These are phyloP conservation scores for Phytophthora palmivora DNA, from an alignment of 352 stramenopile genomes.

Conservation along the genomic window DNA sequence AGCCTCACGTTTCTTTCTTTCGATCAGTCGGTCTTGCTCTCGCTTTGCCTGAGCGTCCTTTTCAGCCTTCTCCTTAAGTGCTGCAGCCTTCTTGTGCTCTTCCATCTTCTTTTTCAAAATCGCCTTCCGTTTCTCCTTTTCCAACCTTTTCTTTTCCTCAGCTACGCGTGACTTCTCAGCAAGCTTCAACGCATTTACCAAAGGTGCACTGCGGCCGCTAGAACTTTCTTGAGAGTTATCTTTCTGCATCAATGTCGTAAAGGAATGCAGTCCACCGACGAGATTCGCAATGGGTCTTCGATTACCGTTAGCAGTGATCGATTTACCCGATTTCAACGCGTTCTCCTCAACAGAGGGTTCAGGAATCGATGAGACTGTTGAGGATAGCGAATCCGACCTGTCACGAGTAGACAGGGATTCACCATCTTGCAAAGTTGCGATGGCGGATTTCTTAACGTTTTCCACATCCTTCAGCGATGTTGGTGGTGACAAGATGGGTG, in stretches of 20 bases:
- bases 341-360: constrained; percentile 41
- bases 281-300: constrained; percentile 66
- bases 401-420: constrained; percentile 6
- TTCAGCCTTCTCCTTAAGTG: constrained; percentile 80
- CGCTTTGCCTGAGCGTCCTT: constrained; percentile 70
- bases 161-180: constrained; percentile 67
- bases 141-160: constrained; percentile 74
- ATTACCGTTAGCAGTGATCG: constrained; percentile 13
- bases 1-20: constrained; percentile 73
- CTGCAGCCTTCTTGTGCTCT: constrained; percentile 72
- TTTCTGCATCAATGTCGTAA: constrained; percentile 74
- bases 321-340: constrained; percentile 24
- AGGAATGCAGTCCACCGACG: constrained; percentile 76
- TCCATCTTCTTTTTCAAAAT: constrained; percentile 76
- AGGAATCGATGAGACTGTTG: constrained; percentile 62
- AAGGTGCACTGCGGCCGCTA: constrained; percentile 47
- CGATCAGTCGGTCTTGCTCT: constrained; percentile 68
- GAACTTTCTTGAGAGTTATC: constrained; percentile 41
- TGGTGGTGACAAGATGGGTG: neutral
- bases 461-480: neutral
- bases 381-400: constrained; percentile 56
- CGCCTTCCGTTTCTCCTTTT: constrained; percentile 71
- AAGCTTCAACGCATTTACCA: constrained; percentile 76
- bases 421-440: neutral
- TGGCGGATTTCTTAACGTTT: neutral